Base-by-base conservation (phyloP, 495 filamentous ascomycete species). In the Xylaria cubensis region DNA sequence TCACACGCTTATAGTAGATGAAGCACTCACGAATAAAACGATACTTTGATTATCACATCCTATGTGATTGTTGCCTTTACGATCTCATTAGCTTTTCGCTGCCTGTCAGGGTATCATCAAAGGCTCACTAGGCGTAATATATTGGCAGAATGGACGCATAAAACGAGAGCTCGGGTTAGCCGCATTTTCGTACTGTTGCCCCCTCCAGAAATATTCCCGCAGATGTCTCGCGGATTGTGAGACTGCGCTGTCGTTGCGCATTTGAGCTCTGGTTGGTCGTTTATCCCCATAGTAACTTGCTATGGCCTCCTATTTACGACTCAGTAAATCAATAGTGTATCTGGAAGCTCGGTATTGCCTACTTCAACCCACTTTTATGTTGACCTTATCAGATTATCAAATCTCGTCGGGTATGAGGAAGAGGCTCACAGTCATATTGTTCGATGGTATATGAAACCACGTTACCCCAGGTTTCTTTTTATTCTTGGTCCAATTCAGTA, bases 401-500 rank as follows among this genome's bases (percentile, higher is more conserved):
- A 17, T 46, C 17, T 46, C 39, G 1, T 19, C 5, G 29, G 26
- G 6, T 64, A 39, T 15, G 5, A 46, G 21, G 36, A n/a, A 15
- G 39, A 29, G 39, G 6, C 61, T 64, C 39, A 64, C 61, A 21
- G 39, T 39, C 80, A 82, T 82, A 66, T 82, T 81, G 69, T 82
- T 82, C 24, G 77, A 76, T 12, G 80, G 80, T 24, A 82, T 72
- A 56, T 82, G 80, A 44, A 82, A 78, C 63, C 44, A 67, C 21
- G 12, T 53, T 19, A 65, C 41, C 12, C 26, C 26, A 56, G 53
- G 26, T 56, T 55, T 10, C 26, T 13, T 32, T 29, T 26, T 56
- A 15, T 24, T 4, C 24, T 12, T 56, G 13, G 6, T 17, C 24
- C 13, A 56, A 56, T 32, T 56, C 26, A 56, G 29, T 29, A 56